Evolutionary conservation across 176 grass and related monocot species (phyloP), one percentile per base, ranked within the genome.

Genomic region (Musa troglodytarum): DNA sequence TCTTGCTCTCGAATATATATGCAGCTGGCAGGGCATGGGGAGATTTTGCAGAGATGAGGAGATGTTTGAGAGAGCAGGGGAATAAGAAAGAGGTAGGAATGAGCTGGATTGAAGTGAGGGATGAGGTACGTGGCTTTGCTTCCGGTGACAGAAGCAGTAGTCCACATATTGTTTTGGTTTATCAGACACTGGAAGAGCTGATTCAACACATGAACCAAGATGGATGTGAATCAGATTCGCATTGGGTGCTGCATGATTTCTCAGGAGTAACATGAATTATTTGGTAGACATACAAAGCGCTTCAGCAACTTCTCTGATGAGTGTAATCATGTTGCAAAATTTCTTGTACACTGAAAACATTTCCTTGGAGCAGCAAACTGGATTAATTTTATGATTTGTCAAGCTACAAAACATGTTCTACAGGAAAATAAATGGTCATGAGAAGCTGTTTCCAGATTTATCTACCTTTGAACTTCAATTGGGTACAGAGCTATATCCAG

Each of bases 1-100:
- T 84, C 52, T 53, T 86, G 11, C 81, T 92, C 61, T 87, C 89
- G 49, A 91, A 85, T 64, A 85, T 91, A 63, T 88, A 84, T 75
- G 89, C 73, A 80, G 81, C 81, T 61, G 86, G 56, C 43, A 92
- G n/a, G 52, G 83, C 86, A 77, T 88, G 89, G 86, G 68, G 10
- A 22, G 78, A 88, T 57, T 92, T 84, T 82, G 86, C 83, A 65
- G 69, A 70, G 52, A 77, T 57, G 17, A 84, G 86, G 76, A 86
- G 65, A 51, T 52, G 70, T 26, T 71, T 88, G 63, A 92, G 83
- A 76, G 68, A 69, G 61, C 81, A 22, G 54, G 55, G 76, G 16
- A 79, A 76, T 14, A 88, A 71, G 65, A 92, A 92, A 69, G 81
- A 84, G 63, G 72, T 71, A 25, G 83, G 79, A 84, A 84, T 82